phyloP scores from a whole-genome alignment of 331 rosid genomes.

The Stylosanthes scabra region DNA sequence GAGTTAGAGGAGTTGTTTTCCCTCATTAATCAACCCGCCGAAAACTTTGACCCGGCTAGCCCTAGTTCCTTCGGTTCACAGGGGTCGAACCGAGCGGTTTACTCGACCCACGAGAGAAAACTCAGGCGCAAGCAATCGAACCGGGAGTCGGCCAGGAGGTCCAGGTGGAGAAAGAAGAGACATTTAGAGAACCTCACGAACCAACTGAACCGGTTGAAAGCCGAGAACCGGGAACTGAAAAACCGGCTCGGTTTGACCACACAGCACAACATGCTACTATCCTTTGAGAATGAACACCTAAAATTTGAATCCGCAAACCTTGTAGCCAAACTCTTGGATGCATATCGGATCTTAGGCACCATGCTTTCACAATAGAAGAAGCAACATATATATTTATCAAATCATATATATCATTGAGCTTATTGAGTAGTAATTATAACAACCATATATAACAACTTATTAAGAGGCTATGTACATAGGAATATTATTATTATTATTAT shows the following conservation, averaged over 20 bases:
- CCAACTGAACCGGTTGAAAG: slow-evolving; percentile 50
- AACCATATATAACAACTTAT: not conserved
- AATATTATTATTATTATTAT: not conserved
- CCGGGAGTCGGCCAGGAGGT: slow-evolving; percentile 80
- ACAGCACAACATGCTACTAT: slow-evolving; percentile 44
- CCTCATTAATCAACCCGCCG: slow-evolving; percentile 48
- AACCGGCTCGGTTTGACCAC: slow-evolving; percentile 47
- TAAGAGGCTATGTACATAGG: slow-evolving; percentile 1
- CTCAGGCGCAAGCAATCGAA: slow-evolving; percentile 66
- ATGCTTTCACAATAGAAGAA: slow-evolving; percentile 50
- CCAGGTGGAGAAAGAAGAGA: slow-evolving; percentile 83
- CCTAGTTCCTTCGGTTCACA: slow-evolving; percentile 63
- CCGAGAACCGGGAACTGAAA: slow-evolving; percentile 66
- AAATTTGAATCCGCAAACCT: slow-evolving; percentile 64
- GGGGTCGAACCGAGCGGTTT: slow-evolving; percentile 53
- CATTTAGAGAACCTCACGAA: slow-evolving; percentile 58
- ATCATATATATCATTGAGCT: slow-evolving; percentile 6
- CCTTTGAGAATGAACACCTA: slow-evolving; percentile 61
- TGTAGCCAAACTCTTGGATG: slow-evolving; percentile 57
- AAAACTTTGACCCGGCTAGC: slow-evolving; percentile 15
- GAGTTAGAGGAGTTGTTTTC: slow-evolving; percentile 68
- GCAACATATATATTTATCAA: not conserved
- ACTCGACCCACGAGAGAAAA: slow-evolving; percentile 54
- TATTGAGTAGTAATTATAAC: slow-evolving; percentile 11
- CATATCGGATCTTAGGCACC: slow-evolving; percentile 45